These are phyloP conservation scores for Gonium pectorale DNA, from an alignment of 139 green algal genomes.

Conservation along the genomic window DNA sequence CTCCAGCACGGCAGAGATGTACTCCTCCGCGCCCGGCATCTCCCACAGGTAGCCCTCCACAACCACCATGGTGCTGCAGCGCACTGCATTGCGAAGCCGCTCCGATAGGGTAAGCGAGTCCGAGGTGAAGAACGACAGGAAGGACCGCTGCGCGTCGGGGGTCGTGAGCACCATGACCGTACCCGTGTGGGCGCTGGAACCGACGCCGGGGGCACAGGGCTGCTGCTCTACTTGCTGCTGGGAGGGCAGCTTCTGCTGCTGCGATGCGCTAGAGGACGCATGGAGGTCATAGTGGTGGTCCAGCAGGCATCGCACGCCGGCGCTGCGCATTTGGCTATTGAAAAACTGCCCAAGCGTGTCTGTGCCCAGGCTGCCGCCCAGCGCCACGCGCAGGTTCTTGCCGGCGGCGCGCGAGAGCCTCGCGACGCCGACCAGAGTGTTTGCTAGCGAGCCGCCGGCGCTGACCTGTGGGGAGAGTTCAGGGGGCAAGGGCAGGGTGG, in stretches of 20 bases:
- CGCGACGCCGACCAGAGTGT: conserved; percentile 89
- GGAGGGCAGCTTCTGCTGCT: neutral
- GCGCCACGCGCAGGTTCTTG: conserved; percentile 71
- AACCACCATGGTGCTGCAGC: conserved; percentile 66
- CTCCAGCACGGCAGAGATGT: conserved; percentile 56
- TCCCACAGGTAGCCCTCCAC: conserved; percentile 80
- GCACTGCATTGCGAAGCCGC: conserved; percentile 68
- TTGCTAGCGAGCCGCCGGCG: conserved; percentile 89
- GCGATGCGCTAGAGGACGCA: neutral
- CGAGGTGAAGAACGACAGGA: conserved; percentile 84
- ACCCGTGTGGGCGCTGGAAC: conserved; percentile 69
- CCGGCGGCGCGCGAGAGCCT: conserved; percentile 68
- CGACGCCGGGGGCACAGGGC: conserved; percentile 47
- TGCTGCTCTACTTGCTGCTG: conserved; percentile 3
- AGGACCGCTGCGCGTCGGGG: conserved; percentile 91
- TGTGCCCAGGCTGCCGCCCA: conserved; percentile 71
- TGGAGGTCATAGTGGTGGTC: conserved; percentile 20
- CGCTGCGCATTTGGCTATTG: conserved; percentile 70
- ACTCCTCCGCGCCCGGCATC: conserved; percentile 48
- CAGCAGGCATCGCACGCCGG: conserved; percentile 77
- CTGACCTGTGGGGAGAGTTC: conserved; percentile 68
- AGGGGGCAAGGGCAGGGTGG: too few species aligned
- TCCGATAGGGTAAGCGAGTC: conserved; percentile 29
- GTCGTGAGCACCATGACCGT: conserved; percentile 93
- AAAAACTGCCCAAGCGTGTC: conserved; percentile 88